These are phyloP conservation scores for Penicillium lividum DNA, from an alignment of 495 filamentous ascomycete genomes.

Conservation along the genomic window DNA sequence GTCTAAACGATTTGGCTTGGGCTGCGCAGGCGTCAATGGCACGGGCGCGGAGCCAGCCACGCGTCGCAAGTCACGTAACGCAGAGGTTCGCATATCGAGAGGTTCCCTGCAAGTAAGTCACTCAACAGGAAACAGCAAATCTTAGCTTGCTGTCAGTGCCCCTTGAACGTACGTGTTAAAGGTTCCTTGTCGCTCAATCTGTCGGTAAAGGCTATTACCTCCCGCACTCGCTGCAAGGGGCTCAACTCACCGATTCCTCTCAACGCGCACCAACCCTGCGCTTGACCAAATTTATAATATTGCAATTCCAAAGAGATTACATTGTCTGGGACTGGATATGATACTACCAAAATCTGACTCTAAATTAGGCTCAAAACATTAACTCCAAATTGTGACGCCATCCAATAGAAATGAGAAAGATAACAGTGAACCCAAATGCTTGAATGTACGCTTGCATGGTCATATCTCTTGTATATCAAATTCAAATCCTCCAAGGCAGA, in stretches of 20 bases:
- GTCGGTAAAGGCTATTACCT: background rate
- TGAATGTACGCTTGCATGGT: background rate
- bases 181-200: background rate
- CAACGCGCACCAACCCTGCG: background rate
- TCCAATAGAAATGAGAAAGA: background rate
- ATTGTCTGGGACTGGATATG: background rate
- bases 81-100: background rate
- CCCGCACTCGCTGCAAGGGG: background rate
- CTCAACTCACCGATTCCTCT: background rate
- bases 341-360: background rate
- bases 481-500: background rate
- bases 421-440: background rate
- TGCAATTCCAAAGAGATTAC: background rate
- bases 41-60: constrained; percentile 11
- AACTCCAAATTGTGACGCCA: background rate
- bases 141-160: too few species aligned
- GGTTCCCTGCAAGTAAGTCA: background rate
- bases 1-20: background rate
- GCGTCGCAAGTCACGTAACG: background rate
- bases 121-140: background rate
- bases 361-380: background rate
- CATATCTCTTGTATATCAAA: background rate
- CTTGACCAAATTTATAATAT: background rate
- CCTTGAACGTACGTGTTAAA: too few species aligned
- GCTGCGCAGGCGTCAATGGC: background rate